Conservation (phyloP, 23 red algal species). For the Gracilariopsis chorda region DNA sequence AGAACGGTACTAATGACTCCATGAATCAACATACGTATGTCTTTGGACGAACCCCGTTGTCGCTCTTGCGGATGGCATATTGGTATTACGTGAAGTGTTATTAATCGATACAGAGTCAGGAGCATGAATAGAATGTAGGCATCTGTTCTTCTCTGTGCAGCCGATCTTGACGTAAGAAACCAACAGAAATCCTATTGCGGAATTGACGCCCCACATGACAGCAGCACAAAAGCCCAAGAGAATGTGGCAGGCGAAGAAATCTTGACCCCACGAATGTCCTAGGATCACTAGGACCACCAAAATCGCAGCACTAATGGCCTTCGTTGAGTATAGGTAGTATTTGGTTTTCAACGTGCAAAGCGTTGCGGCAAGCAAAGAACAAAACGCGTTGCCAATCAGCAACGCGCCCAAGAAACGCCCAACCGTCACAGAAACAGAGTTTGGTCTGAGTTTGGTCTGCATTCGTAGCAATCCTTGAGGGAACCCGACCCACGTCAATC, state of each 20-base stretch:
- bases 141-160: neutral
- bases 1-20: neutral
- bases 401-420: conserved; percentile 31
- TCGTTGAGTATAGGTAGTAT: neutral
- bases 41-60: neutral
- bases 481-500: conserved; percentile 4
- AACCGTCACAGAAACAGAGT: conserved; percentile 35
- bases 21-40: neutral
- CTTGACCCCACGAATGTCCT: neutral
- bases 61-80: no score
- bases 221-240: neutral
- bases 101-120: neutral
- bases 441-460: conserved; percentile 12
- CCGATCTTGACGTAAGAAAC: neutral
- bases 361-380: neutral
- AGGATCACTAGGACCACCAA: conserved; percentile 1
- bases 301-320: neutral
- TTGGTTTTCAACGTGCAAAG: neutral
- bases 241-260: neutral
- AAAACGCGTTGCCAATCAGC: conserved; percentile 23
- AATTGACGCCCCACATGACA: conserved; percentile 38
- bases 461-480: conserved; percentile 18
- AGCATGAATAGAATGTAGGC: neutral
- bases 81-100: neutral
- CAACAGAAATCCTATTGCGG: neutral